Evolutionary conservation across 768 basidiomycete genomes (phyloP).

Genomic region (Gautieria morchelliformis): DNA sequence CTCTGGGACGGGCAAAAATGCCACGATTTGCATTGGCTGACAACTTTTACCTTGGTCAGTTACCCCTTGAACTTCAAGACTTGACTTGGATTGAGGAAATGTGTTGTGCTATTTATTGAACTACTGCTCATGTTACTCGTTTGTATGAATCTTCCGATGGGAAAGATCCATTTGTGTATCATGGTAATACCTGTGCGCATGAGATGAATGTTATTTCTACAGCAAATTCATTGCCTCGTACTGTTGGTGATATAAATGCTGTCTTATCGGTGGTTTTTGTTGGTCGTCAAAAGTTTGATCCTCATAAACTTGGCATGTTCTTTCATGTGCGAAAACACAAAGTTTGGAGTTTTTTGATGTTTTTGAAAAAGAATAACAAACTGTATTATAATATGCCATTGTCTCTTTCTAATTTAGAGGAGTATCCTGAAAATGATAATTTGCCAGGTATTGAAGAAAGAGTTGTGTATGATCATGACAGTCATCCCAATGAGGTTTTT

Average conservation of each 20-base stretch:
- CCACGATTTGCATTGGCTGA: conserved; percentile 14
- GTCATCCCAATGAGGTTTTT: conserved; percentile 6
- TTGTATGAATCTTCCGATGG: conserved; percentile 19
- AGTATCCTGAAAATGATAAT: conserved; percentile 12
- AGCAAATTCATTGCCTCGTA: conserved; percentile 17
- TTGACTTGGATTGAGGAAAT: conserved; percentile 24
- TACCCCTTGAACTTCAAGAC: conserved; percentile 16
- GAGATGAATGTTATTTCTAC: conserved; percentile 24
- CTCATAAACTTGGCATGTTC: conserved; percentile 10
- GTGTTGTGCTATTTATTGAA: conserved; percentile 19
- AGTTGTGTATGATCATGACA: conserved; percentile 13
- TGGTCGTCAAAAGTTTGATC: conserved; percentile 15
- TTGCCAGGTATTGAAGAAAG: conserved; percentile 23
- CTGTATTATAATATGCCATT: conserved; percentile 25
- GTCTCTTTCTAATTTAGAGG: conserved; percentile 14
- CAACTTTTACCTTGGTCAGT: conserved; percentile 14
- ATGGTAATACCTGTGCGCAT: conserved; percentile 27
- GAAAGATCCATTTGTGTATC: conserved; percentile 16
- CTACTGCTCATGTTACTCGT: conserved; percentile 19
- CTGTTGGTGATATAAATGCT: conserved; percentile 18
- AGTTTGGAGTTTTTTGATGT: conserved; percentile 24
- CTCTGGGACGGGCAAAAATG: too few species aligned
- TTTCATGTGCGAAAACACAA: conserved; percentile 22
- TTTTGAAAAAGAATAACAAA: conserved; percentile 28
- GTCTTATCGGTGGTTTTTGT: conserved; percentile 22